phyloP scores from a whole-genome alignment of 257 asterid species.

The Solanum raphanifolium region DNA sequence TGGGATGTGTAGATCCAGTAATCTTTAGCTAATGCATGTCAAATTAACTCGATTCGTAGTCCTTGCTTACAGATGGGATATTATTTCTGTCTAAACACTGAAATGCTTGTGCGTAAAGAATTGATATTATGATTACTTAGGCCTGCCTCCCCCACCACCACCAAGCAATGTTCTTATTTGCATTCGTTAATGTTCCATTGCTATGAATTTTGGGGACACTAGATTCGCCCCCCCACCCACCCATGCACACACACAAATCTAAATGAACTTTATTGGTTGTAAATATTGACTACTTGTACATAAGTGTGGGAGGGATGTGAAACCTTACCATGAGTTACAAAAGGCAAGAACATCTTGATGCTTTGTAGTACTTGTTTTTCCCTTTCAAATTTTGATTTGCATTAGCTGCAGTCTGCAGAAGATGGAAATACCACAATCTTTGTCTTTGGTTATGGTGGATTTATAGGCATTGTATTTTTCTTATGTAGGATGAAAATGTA shows the following conservation, averaged over 20 bases:
- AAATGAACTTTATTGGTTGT: not conserved
- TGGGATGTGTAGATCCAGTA: not conserved
- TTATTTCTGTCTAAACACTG: not conserved
- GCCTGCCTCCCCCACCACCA: not conserved
- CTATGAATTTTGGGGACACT: not conserved
- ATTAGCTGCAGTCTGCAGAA: not conserved
- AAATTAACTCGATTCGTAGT: not conserved
- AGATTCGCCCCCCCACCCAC: no score
- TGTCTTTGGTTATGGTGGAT: not conserved
- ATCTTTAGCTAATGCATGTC: not conserved
- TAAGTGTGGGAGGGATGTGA: not conserved
- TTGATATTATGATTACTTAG: not conserved
- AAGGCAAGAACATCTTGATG: not conserved
- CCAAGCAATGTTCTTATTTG: not conserved
- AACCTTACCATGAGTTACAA: not conserved
- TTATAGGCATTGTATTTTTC: not conserved
- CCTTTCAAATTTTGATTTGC: not conserved
- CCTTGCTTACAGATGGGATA: not conserved
- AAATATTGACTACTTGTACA: not conserved
- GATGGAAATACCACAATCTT: not conserved
- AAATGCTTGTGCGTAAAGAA: not conserved
- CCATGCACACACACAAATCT: not conserved
- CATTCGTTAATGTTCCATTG: not conserved
- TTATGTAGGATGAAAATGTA: conserved; percentile 62
- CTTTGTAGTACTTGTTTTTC: not conserved